Conservation (phyloP, 805 yeast species). For the Pichia heedii region DNA sequence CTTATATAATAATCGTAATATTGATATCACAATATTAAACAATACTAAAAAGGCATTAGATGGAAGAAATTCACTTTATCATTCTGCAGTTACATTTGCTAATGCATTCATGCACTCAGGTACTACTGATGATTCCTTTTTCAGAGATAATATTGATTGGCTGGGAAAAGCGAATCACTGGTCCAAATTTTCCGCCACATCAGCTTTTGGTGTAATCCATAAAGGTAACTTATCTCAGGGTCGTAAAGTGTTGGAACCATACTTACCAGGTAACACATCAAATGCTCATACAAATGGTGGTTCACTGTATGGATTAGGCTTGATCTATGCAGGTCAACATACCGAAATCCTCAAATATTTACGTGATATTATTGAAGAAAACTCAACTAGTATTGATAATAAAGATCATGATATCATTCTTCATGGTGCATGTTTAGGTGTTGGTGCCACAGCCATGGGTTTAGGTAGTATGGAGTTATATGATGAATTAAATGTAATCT, state of each 20-base stretch:
- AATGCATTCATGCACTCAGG: conserved; percentile 95
- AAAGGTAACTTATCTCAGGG: conserved; percentile 93
- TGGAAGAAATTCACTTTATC: conserved; percentile 89
- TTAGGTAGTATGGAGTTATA: conserved; percentile 64
- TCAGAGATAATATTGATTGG: conserved; percentile 90
- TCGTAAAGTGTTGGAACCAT: conserved; percentile 75
- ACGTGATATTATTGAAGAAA: conserved; percentile 60
- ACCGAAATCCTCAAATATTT: conserved; percentile 75
- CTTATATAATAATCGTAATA: conserved; percentile 74
- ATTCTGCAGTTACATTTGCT: conserved; percentile 89
- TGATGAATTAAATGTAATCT: conserved; percentile 72
- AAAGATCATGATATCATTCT: conserved; percentile 72
- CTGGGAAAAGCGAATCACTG: conserved; percentile 95
- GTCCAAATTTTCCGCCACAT: conserved; percentile 97
- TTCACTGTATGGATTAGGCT: conserved; percentile 83
- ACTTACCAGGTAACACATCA: conserved; percentile 73
- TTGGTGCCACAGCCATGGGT: conserved; percentile 97
- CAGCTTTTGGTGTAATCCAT: conserved; percentile 95
- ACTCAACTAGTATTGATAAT: conserved; percentile 29
- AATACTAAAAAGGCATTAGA: conserved; percentile 76
- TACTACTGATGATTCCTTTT: conserved; percentile 89
- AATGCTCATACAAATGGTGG: conserved; percentile 94
- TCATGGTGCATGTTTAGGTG: conserved; percentile 94
- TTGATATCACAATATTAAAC: conserved; percentile 74
- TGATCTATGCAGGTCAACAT: conserved; percentile 95